Conservation (phyloP, 2,329 filamentous ascomycete species). For the Xylariaceae sp. region DNA sequence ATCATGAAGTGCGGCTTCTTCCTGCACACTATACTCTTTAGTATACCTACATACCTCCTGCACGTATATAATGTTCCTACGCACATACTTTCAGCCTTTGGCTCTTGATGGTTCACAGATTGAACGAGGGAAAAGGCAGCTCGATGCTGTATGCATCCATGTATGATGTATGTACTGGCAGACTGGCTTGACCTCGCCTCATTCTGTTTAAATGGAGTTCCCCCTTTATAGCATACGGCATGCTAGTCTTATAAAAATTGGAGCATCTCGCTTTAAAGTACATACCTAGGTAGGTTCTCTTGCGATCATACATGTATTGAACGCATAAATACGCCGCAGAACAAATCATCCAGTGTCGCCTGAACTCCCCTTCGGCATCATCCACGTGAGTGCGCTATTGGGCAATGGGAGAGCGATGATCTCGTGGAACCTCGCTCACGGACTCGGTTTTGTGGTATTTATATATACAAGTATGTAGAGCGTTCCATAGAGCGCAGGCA, state of each 20-base stretch:
- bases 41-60: background rate
- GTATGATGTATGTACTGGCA: no score
- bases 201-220: slow-evolving; percentile 14
- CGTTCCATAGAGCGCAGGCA: background rate
- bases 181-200: slow-evolving; percentile 20
- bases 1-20: no score
- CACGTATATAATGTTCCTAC: background rate
- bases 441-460: background rate
- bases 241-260: slow-evolving; percentile 10
- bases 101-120: background rate
- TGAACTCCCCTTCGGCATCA: slow-evolving; percentile 8
- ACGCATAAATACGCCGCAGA: slow-evolving; percentile 4
- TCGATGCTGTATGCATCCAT: slow-evolving; percentile 18
- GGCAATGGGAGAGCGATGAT: slow-evolving; percentile 19
- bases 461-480: background rate
- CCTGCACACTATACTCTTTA: no score
- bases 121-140: slow-evolving; percentile 15
- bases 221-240: slow-evolving; percentile 18
- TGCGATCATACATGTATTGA: background rate
- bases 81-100: background rate
- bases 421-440: slow-evolving; percentile 19
- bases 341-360: slow-evolving; percentile 10
- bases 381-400: slow-evolving; percentile 1
- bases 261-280: background rate
- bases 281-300: slow-evolving; percentile 7